These are phyloP conservation scores for Xylariales sp. DNA, from an alignment of 2,329 filamentous ascomycete genomes.

Conservation along the genomic window DNA sequence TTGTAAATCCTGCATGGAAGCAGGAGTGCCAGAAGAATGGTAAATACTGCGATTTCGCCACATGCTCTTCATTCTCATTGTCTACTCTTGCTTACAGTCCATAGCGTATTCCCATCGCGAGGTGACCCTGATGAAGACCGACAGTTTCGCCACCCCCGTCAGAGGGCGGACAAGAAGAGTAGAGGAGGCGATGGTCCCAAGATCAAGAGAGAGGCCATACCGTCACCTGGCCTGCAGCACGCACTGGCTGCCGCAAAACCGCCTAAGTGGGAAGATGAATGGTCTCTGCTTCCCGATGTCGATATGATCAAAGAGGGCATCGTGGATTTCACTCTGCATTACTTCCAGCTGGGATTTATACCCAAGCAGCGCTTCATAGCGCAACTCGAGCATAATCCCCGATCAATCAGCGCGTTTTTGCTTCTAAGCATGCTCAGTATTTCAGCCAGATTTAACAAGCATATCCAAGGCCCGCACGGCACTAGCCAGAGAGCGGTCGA, in stretches of 20 bases:
- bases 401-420: constrained; percentile 49
- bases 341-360: constrained; percentile 57
- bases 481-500: constrained; percentile 47
- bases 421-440: constrained; percentile 52
- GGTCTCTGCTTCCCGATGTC: constrained; percentile 46
- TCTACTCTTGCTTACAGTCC: constrained; percentile 5
- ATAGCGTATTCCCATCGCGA: constrained; percentile 46
- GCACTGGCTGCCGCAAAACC: constrained; percentile 25
- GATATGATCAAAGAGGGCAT: constrained; percentile 47
- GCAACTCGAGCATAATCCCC: constrained; percentile 39
- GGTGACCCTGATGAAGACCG: constrained; percentile 52
- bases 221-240: constrained; percentile 16
- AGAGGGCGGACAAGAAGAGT: constrained; percentile 42
- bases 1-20: constrained; percentile 47
- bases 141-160: constrained; percentile 51
- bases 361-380: constrained; percentile 47
- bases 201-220: constrained; percentile 20
- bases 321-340: constrained; percentile 48
- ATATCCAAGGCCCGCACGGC: constrained; percentile 43
- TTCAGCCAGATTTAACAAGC: constrained; percentile 49
- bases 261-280: constrained; percentile 35
- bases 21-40: constrained; percentile 48
- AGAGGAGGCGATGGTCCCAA: constrained; percentile 16
- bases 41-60: constrained; percentile 21
- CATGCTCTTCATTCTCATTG: not conserved